phyloP scores from a whole-genome alignment of 768 basidiomycete species.

The Termitomyces sp. region DNA sequence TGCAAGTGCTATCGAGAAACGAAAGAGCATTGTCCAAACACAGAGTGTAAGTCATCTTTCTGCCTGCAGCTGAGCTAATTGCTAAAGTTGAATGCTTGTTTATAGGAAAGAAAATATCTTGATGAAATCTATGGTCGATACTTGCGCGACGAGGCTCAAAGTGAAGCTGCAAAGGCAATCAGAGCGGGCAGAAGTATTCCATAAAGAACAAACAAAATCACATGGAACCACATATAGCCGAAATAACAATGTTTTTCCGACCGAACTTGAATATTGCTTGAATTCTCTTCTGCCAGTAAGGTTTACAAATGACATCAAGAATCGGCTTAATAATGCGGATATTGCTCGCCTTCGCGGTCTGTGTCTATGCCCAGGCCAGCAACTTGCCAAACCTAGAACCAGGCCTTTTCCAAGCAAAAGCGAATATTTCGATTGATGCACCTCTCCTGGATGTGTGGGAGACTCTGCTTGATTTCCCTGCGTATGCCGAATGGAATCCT shows the following conservation, averaged over 20 bases:
- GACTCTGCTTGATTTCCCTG: constrained; percentile 42
- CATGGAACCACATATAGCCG: not conserved
- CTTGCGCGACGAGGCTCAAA: constrained; percentile 50
- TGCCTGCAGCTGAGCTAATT: not conserved
- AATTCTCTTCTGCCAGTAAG: too few species aligned
- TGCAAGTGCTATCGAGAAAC: constrained; percentile 30
- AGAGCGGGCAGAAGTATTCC: constrained; percentile 38
- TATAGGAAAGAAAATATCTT: constrained; percentile 29
- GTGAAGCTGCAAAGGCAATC: constrained; percentile 47
- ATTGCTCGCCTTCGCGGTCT: not conserved
- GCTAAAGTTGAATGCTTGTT: not conserved
- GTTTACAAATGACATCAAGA: not conserved
- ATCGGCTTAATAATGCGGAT: not conserved
- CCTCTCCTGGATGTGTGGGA: constrained; percentile 45
- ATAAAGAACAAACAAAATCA: constrained; percentile 9
- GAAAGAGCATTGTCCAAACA: constrained; percentile 44
- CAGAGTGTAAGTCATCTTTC: constrained; percentile 24
- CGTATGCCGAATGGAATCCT: constrained; percentile 47
- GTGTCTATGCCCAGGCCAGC: constrained; percentile 1
- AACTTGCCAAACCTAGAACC: constrained; percentile 21
- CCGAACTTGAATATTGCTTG: too few species aligned
- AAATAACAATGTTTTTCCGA: not conserved
- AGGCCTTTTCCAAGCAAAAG: constrained; percentile 31
- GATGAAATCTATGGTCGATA: constrained; percentile 48
- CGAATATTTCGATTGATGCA: constrained; percentile 40